phyloP scores from a whole-genome alignment of 78 protist species.

The Cavenderia fasciculata region DNA sequence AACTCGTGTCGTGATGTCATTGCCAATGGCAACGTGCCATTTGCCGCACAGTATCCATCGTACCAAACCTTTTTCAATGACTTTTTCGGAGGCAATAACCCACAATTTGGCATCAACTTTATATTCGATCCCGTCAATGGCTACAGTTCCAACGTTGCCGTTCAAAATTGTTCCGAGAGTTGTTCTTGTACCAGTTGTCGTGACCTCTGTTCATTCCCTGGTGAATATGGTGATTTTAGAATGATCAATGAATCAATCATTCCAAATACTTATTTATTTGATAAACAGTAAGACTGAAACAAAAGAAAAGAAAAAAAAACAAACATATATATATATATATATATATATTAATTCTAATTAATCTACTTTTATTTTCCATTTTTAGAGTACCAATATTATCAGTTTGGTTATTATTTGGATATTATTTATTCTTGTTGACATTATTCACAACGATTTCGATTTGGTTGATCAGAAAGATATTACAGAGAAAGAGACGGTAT shows the following conservation, averaged over 20 bases:
- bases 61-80: not conserved
- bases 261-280: conserved; percentile 47
- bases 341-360: not conserved
- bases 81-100: conserved; percentile 11
- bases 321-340: not conserved
- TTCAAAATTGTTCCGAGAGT: not conserved
- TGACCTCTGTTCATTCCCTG: conserved; percentile 12
- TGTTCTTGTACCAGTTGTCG: conserved; percentile 61
- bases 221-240: not conserved
- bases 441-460: not conserved
- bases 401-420: conserved; percentile 33
- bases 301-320: not conserved
- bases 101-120: conserved; percentile 11
- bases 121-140: conserved; percentile 17
- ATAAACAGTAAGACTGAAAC: not conserved
- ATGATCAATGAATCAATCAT: conserved; percentile 26
- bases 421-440: not conserved
- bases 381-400: conserved; percentile 38
- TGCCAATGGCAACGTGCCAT: conserved; percentile 23
- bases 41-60: not conserved
- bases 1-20: conserved; percentile 34
- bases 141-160: not conserved
- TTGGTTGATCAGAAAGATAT: no score
- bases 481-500: no score
- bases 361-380: not conserved